Percentiles rank a stretch among this genome's conserved stretches.
phyloP scores from a whole-genome alignment of 2,329 filamentous ascomycete genomes.

The Xylaria sp. region DNA sequence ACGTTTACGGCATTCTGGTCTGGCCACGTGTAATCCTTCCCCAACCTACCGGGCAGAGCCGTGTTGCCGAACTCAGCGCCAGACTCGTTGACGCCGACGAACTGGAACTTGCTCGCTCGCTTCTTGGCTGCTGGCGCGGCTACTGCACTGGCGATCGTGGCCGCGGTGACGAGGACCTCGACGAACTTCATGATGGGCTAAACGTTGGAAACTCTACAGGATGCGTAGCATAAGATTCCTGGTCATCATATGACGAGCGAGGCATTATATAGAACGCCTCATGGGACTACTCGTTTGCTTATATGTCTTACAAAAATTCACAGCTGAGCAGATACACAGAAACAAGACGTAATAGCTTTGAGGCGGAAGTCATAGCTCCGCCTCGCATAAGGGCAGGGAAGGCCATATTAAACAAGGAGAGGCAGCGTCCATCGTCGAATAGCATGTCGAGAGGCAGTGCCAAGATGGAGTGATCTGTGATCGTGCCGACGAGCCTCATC shows the following conservation, averaged over 20 bases:
- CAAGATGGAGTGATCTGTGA: background rate
- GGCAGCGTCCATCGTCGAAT: background rate
- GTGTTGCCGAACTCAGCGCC: slow-evolving; percentile 71
- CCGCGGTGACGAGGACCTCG: slow-evolving; percentile 48
- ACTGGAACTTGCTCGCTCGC: slow-evolving; percentile 52
- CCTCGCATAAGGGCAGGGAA: slow-evolving; percentile 40
- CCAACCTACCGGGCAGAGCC: slow-evolving; percentile 64
- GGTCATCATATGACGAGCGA: background rate
- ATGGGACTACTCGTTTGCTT: slow-evolving; percentile 18
- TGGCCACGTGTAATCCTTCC: slow-evolving; percentile 71
- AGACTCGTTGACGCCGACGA: slow-evolving; percentile 53
- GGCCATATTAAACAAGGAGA: slow-evolving; percentile 30
- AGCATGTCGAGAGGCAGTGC: background rate
- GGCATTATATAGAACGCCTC: background rate
- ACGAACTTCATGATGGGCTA: slow-evolving; percentile 50
- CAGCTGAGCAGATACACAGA: background rate
- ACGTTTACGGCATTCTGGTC: slow-evolving; percentile 57
- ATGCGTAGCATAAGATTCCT: background rate
- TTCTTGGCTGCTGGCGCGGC: slow-evolving; percentile 49
- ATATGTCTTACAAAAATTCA: slow-evolving; percentile 18
- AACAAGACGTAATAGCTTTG: background rate
- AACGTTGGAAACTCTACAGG: background rate
- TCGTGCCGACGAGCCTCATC: slow-evolving; percentile 27
- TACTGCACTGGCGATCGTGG: slow-evolving; percentile 47
- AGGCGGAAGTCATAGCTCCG: slow-evolving; percentile 47